phyloP scores from a whole-genome alignment of 2,329 filamentous ascomycete species.

The Apiospora sp. region DNA sequence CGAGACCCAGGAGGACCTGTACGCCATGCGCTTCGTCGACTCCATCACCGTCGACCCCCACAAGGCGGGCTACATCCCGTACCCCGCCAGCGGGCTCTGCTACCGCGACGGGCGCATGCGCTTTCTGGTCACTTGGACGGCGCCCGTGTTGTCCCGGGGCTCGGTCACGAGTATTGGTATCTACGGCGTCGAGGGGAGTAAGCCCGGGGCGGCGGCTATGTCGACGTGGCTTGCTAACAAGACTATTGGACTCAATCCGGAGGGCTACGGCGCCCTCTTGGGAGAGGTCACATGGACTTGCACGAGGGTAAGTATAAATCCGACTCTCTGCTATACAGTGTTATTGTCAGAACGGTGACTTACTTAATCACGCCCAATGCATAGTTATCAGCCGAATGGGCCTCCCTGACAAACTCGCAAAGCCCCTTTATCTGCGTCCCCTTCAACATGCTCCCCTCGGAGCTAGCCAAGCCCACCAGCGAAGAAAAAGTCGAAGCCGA shows the following conservation, averaged over 20 bases:
- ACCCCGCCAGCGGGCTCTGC: slow-evolving; percentile 53
- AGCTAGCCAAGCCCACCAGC: slow-evolving; percentile 36
- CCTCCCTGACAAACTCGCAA: slow-evolving; percentile 45
- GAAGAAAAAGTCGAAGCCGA: slow-evolving; percentile 44
- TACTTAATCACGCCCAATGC: neutral
- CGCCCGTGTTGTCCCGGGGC: slow-evolving; percentile 49
- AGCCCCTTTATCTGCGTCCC: slow-evolving; percentile 50
- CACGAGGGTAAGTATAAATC: slow-evolving; percentile 42
- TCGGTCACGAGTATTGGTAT: slow-evolving; percentile 50
- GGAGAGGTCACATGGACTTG: slow-evolving; percentile 54
- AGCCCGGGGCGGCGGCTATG: slow-evolving; percentile 55
- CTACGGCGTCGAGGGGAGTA: slow-evolving; percentile 56
- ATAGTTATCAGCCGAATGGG: slow-evolving; percentile 51
- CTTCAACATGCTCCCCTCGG: slow-evolving; percentile 51
- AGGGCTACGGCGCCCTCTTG: slow-evolving; percentile 52
- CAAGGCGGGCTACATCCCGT: slow-evolving; percentile 56
- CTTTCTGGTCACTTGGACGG: slow-evolving; percentile 53
- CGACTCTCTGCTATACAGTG: neutral
- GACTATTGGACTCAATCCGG: slow-evolving; percentile 49
- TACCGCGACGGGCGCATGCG: slow-evolving; percentile 54
- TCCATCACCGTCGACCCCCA: slow-evolving; percentile 58
- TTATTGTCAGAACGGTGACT: neutral
- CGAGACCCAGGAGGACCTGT: slow-evolving; percentile 49
- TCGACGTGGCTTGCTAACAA: slow-evolving; percentile 54
- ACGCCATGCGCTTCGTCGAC: slow-evolving; percentile 49